Base-by-base conservation (phyloP, 352 stramenopile species). In the Thraustochytrium sp. region DNA sequence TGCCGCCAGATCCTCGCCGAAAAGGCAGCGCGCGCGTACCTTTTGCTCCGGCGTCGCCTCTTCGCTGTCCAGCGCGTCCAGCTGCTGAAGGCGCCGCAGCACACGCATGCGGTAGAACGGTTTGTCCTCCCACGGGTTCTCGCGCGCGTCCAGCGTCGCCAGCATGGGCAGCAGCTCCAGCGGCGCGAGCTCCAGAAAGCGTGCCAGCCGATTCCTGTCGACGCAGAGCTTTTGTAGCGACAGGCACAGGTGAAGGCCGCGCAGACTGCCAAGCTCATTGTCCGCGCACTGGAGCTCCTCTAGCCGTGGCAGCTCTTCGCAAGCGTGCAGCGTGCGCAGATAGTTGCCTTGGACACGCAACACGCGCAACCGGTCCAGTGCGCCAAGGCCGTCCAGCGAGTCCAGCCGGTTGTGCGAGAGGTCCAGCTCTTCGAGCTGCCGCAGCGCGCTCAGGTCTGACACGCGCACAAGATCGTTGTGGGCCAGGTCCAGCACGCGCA, bases 21-120 rank as follows among this genome's bases (percentile, higher is more conserved):
- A 82, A 26, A 87, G 16, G 49, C 85, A 86, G n/a, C 65, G 34
- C 31, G 77, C 48, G 23, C 85, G 56, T 9, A 87, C 64, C 63
- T 87, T 87, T 48, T 87, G 62, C 49, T 85, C 42, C 38, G 80
- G 48, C 21, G 44, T 73, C 4, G 82, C 65, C 23, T 53, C 80
- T 5, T 68, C 26, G 21, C n/a, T 63, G 53, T 87, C 84, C 13
- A 87, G 40, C 26, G 82, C 13, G 8, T 53, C 64, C 4, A 87
- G 56, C 16, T 76, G 78, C 37, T 75, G 40, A 9, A 87, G 59
- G 8, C 84, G 29, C 21, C 64, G 42, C 5, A 87, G 40, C 23
- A 87, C 82, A 18, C 84, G 59, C 18, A 55, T 42, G 21, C 72
- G 37, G 49, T 86, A 87, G 38, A 87, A 84, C 4, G 49, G 26